These are phyloP conservation scores for Lachnellula suecica DNA, from an alignment of 2,329 filamentous ascomycete genomes.

Conservation along the genomic window DNA sequence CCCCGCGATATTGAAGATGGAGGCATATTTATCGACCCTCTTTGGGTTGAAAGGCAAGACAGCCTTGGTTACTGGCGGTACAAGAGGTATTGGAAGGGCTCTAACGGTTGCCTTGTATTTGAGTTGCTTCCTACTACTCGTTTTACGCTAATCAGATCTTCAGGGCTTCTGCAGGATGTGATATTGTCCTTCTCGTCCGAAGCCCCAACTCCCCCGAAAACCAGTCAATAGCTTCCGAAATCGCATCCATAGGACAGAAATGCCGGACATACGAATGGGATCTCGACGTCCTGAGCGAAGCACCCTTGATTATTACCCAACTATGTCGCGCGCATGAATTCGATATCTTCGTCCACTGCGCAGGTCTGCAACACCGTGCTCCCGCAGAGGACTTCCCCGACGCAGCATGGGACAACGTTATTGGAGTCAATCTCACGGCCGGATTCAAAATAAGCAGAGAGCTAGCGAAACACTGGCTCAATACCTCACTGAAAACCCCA, in stretches of 20 bases:
- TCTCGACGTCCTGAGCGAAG: conserved; percentile 5
- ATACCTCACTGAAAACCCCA: conserved; percentile 1
- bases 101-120: conserved; percentile 30
- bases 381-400: conserved; percentile 36
- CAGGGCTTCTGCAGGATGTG: conserved; percentile 37
- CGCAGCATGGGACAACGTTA: conserved; percentile 34
- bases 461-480: conserved; percentile 16
- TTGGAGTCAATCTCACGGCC: conserved; percentile 35
- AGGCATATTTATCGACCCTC: conserved; percentile 55
- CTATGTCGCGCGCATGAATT: conserved; percentile 38
- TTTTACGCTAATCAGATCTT: neutral
- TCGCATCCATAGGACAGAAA: conserved; percentile 6
- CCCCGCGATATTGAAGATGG: too few species aligned
- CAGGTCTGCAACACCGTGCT: conserved; percentile 33
- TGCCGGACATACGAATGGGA: conserved; percentile 12
- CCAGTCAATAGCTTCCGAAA: conserved; percentile 5
- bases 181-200: conserved; percentile 24
- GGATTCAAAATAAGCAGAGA: conserved; percentile 15
- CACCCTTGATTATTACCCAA: conserved; percentile 27
- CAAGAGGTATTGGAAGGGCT: conserved; percentile 66
- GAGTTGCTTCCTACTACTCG: conserved; percentile 8
- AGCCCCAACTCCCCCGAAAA: conserved; percentile 13
- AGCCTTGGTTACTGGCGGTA: conserved; percentile 79
- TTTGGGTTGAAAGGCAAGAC: conserved; percentile 84
- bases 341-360: conserved; percentile 43